Conservation (phyloP, 148 eudicot species). For the Rhododendron henanense region DNA sequence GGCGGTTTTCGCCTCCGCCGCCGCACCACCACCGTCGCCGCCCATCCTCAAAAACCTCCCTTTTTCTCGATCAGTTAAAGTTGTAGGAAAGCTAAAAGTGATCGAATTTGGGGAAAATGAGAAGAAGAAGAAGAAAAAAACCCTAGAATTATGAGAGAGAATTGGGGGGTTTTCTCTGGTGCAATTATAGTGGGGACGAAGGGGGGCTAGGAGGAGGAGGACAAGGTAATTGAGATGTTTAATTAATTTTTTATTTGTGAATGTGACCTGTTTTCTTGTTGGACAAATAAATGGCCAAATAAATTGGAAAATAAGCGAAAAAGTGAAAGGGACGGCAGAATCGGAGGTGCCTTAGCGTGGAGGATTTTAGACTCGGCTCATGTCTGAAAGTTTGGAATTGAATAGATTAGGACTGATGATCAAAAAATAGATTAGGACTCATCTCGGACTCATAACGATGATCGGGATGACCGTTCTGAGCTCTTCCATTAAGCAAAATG, state of each 20-base stretch:
- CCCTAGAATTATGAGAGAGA: neutral
- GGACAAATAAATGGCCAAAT: neutral
- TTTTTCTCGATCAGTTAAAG: neutral
- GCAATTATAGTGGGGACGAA: neutral
- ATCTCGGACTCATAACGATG: neutral
- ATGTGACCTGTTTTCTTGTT: neutral
- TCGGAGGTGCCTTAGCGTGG: slow-evolving; percentile 6
- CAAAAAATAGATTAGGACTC: neutral
- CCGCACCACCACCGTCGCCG: slow-evolving; percentile 4
- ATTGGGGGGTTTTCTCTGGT: neutral
- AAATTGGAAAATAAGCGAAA: neutral
- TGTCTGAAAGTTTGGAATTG: neutral
- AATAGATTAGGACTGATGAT: neutral
- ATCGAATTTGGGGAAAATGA: neutral
- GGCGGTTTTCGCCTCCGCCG: slow-evolving; percentile 4
- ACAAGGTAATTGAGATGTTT: neutral
- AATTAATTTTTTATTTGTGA: neutral
- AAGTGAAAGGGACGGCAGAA: neutral
- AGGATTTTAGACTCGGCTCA: neutral
- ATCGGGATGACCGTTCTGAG: neutral
- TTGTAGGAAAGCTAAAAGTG: neutral
- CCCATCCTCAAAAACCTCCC: slow-evolving; percentile 5
- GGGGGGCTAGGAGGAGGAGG: neutral
- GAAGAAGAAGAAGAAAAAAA: neutral
- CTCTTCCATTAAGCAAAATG: no score